These are phyloP conservation scores for Juglanconis sp. DNA, from an alignment of 2,329 filamentous ascomycete species.

Conservation along the genomic window DNA sequence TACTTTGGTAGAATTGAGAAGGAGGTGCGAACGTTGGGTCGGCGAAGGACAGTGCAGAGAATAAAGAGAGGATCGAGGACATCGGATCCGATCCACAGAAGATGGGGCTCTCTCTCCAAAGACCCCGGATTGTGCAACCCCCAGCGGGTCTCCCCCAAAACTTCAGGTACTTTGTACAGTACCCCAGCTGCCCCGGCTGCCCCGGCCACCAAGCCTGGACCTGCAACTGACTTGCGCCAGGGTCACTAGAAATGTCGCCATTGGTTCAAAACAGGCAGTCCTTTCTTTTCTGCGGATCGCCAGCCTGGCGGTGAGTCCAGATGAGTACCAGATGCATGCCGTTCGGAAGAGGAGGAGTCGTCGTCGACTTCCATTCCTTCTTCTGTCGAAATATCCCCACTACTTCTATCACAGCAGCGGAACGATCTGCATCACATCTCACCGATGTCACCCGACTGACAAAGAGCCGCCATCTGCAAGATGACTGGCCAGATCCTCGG, in stretches of 20 bases:
- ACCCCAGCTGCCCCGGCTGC: too few relatives aligned
- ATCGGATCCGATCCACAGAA: too few relatives aligned
- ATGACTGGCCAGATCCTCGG: slow-evolving; percentile 1
- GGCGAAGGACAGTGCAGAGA: too few relatives aligned
- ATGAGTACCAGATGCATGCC: too few relatives aligned
- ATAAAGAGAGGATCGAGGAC: too few relatives aligned
- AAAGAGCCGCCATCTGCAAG: slow-evolving; percentile 3
- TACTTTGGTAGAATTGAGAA: too few relatives aligned
- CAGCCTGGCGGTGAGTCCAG: neutral
- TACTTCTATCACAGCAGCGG: neutral
- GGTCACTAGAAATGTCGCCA: neutral
- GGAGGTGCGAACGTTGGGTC: too few relatives aligned
- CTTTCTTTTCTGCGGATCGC: neutral
- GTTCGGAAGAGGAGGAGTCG: too few relatives aligned
- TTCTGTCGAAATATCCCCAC: neutral
- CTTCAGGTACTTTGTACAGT: too few relatives aligned
- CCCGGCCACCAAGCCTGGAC: neutral
- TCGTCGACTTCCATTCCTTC: neutral
- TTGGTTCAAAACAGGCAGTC: neutral
- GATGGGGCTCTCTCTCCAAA: too few relatives aligned
- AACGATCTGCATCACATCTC: neutral
- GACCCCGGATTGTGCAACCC: too few relatives aligned
- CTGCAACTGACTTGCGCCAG: slow-evolving; percentile 1
- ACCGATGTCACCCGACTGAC: neutral
- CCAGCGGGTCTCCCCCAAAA: too few relatives aligned